Percentiles rank a stretch among this genome's conserved stretches.
Conservation (phyloP, 106 monocot genomes). For the Alisma plantagoaquatica region DNA sequence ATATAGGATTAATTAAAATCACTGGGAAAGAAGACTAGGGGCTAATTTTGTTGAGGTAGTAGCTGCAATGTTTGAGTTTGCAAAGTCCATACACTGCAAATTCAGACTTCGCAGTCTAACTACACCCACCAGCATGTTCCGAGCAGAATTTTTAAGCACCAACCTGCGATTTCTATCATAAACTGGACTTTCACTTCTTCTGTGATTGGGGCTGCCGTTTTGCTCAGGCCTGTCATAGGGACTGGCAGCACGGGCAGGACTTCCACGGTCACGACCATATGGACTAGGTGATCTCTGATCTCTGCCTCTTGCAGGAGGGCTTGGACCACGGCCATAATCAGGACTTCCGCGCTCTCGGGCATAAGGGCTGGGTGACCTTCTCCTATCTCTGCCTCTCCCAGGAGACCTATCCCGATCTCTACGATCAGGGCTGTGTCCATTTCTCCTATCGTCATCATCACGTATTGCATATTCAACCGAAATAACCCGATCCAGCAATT, state of each 20-base stretch:
- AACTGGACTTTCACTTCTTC: constrained; percentile 40
- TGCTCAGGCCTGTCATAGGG: constrained; percentile 28
- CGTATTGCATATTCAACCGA: constrained; percentile 93
- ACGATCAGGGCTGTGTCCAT: constrained; percentile 68
- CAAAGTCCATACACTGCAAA: no score
- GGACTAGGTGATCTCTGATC: no score
- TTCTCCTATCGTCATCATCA: constrained; percentile 81
- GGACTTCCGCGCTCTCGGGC: constrained; percentile 82
- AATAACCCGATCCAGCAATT: constrained; percentile 80
- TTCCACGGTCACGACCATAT: no score
- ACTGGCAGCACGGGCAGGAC: no score
- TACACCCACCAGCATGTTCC: background rate
- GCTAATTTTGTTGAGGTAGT: no score
- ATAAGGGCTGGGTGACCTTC: constrained; percentile 73
- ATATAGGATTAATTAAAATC: no score
- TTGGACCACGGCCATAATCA: constrained; percentile 89
- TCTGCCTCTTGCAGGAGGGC: no score
- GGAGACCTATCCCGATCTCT: constrained; percentile 57
- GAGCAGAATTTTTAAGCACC: no score
- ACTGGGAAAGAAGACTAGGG: no score
- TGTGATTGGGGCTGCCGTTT: constrained; percentile 38
- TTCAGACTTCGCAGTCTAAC: background rate
- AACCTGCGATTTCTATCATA: constrained; percentile 36
- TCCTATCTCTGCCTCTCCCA: constrained; percentile 39
- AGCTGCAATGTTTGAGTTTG: no score